Conservation (phyloP, 139 green algal genomes). For the Tetraselmis striata region DNA sequence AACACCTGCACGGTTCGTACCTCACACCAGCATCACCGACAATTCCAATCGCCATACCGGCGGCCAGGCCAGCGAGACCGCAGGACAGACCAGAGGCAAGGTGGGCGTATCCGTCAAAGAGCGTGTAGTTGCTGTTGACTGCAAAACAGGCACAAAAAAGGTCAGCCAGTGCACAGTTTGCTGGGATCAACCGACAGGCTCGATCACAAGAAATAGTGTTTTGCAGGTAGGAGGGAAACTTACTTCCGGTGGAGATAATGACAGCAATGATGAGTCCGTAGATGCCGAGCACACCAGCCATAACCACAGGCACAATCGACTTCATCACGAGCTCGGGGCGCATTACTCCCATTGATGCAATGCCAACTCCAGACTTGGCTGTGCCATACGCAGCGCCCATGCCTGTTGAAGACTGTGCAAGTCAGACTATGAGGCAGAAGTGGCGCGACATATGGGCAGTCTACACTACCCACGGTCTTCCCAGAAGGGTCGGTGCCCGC, state of each 20-base stretch:
- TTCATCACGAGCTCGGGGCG: constrained; percentile 99
- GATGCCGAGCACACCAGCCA: constrained; percentile 98
- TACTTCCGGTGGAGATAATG: constrained; percentile 94
- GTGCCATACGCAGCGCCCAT: constrained; percentile 98
- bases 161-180: neutral
- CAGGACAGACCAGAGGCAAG: constrained; percentile 90
- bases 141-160: constrained; percentile 12
- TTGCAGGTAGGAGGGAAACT: constrained; percentile 24
- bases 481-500: no score
- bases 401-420: no score
- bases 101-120: constrained; percentile 98
- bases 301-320: constrained; percentile 97
- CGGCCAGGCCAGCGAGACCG: constrained; percentile 86
- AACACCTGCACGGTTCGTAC: no score
- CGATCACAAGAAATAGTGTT: neutral
- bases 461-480: no score
- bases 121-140: constrained; percentile 88
- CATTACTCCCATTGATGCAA: constrained; percentile 99
- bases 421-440: neutral
- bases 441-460: no score
- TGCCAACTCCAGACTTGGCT: constrained; percentile 95
- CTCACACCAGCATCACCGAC: constrained; percentile 96
- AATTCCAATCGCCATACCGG: constrained; percentile 99
- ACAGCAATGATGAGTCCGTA: constrained; percentile 99
- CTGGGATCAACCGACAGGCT: neutral